phyloP scores from a whole-genome alignment of 2,329 filamentous ascomycete species.

The Chalara sp. region DNA sequence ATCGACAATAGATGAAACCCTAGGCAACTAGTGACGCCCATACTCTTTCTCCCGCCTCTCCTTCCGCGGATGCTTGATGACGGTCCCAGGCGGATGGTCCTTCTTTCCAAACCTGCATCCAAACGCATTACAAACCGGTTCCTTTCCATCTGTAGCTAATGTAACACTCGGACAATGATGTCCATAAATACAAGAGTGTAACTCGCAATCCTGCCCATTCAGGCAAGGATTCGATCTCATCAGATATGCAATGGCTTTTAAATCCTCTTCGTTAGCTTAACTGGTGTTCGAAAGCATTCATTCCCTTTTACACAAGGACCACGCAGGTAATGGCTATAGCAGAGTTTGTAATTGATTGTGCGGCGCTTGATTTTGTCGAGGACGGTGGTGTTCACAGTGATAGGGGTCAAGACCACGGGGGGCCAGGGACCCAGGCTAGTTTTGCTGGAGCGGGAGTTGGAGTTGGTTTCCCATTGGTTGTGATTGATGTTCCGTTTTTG shows the following conservation, averaged over 20 bases:
- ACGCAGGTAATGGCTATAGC: too few relatives aligned
- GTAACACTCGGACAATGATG: constrained; percentile 39
- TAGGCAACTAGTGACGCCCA: background rate
- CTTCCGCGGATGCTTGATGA: constrained; percentile 22
- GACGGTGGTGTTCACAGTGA: too few relatives aligned
- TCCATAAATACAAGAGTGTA: constrained; percentile 54
- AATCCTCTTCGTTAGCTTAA: constrained; percentile 45
- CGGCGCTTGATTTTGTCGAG: too few relatives aligned
- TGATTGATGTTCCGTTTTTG: too few relatives aligned
- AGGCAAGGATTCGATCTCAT: constrained; percentile 52
- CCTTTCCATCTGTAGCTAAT: constrained; percentile 16
- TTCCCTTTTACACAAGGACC: constrained; percentile 48
- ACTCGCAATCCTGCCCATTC: constrained; percentile 49
- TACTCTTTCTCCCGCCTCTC: constrained; percentile 14
- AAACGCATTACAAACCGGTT: constrained; percentile 45
- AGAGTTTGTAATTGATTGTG: too few relatives aligned
- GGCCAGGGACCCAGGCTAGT: too few relatives aligned
- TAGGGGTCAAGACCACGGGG: too few relatives aligned
- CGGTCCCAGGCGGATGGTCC: constrained; percentile 50
- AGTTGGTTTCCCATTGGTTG: too few relatives aligned
- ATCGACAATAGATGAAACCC: too few relatives aligned
- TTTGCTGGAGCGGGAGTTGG: too few relatives aligned
- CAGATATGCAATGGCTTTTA: constrained; percentile 48
- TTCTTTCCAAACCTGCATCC: constrained; percentile 48
- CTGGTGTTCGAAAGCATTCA: constrained; percentile 52